These are phyloP conservation scores for Morella rubra DNA, from an alignment of 306 rosid genomes.

Conservation along the genomic window DNA sequence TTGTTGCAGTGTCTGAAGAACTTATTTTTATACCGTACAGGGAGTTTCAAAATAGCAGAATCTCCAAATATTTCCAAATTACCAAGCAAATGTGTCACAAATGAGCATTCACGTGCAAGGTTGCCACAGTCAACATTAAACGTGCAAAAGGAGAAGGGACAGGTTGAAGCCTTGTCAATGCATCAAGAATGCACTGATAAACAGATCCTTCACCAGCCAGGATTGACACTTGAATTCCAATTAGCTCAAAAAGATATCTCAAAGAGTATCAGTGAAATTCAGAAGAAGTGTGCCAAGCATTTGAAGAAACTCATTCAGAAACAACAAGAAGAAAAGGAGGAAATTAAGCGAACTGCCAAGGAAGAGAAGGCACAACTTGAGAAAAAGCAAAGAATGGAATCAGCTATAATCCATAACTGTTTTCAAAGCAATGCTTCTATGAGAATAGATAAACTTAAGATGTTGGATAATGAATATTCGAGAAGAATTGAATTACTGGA, in stretches of 20 bases:
- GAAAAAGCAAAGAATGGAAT: slow-evolving; percentile 35
- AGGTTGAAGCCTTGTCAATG: slow-evolving; percentile 15
- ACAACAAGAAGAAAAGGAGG: slow-evolving; percentile 38
- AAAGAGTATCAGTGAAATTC: slow-evolving; percentile 54
- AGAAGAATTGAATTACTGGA: slow-evolving; percentile 35
- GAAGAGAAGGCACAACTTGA: slow-evolving; percentile 36
- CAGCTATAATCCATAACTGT: slow-evolving; percentile 28
- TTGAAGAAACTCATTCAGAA: slow-evolving; percentile 40
- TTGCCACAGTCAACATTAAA: slow-evolving; percentile 10
- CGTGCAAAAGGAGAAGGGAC: slow-evolving; percentile 9
- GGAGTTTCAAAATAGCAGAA: slow-evolving; percentile 26
- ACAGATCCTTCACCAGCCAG: slow-evolving; percentile 18
- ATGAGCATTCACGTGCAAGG: slow-evolving; percentile 3
- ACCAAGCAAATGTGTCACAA: slow-evolving; percentile 7
- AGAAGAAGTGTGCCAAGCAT: slow-evolving; percentile 49
- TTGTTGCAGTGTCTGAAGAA: slow-evolving; percentile 66
- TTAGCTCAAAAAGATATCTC: slow-evolving; percentile 41
- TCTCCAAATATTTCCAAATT: slow-evolving; percentile 31
- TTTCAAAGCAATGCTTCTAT: slow-evolving; percentile 30
- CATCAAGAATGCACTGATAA: slow-evolving; percentile 27
- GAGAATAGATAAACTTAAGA: slow-evolving; percentile 37
- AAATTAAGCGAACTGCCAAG: slow-evolving; percentile 17
- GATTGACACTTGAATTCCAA: slow-evolving; percentile 26
- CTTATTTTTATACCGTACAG: slow-evolving; percentile 43
- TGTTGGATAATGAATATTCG: slow-evolving; percentile 26